Conservation (phyloP, 805 yeast genomes). For the Candida oleophila region DNA sequence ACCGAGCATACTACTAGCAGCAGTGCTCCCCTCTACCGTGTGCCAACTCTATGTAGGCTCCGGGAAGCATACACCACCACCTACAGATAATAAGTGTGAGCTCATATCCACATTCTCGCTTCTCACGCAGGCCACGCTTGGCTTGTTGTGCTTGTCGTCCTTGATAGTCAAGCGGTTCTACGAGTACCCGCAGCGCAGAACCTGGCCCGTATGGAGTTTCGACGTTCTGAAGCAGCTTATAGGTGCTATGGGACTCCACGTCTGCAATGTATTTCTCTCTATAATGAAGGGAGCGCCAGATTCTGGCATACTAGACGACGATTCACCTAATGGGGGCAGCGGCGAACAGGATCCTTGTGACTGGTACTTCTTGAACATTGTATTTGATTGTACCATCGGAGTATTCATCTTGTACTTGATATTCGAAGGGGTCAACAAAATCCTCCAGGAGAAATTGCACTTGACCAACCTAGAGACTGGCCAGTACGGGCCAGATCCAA, state of each 20-base stretch:
- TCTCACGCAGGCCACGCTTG: slow-evolving; percentile 72
- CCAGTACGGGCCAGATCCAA: slow-evolving; percentile 64
- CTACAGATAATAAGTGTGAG: slow-evolving; percentile 37
- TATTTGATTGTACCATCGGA: slow-evolving; percentile 92
- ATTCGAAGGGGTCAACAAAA: slow-evolving; percentile 44
- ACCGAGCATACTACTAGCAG: slow-evolving; percentile 4
- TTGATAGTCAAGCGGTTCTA: slow-evolving; percentile 71
- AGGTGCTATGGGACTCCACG: slow-evolving; percentile 84
- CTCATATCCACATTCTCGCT: slow-evolving; percentile 83
- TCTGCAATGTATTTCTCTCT: slow-evolving; percentile 71
- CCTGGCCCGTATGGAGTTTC: slow-evolving; percentile 84
- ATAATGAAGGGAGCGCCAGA: slow-evolving; percentile 42
- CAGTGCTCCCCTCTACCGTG: slow-evolving; percentile 4
- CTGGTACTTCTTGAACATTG: slow-evolving; percentile 87
- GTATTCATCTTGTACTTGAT: slow-evolving; percentile 70
- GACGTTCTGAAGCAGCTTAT: slow-evolving; percentile 88
- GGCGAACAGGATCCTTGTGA: slow-evolving; percentile 68
- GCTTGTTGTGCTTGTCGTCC: slow-evolving; percentile 71
- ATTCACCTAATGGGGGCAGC: slow-evolving; percentile 8
- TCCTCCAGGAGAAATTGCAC: slow-evolving; percentile 43
- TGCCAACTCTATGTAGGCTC: not conserved
- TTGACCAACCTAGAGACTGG: slow-evolving; percentile 49
- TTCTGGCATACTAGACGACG: slow-evolving; percentile 9
- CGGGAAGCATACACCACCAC: slow-evolving; percentile 2
- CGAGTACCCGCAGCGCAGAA: slow-evolving; percentile 78